Percentiles rank a stretch among this genome's conserved stretches.
phyloP scores from a whole-genome alignment of 495 filamentous ascomycete genomes.

The Aspergillus campestris region DNA sequence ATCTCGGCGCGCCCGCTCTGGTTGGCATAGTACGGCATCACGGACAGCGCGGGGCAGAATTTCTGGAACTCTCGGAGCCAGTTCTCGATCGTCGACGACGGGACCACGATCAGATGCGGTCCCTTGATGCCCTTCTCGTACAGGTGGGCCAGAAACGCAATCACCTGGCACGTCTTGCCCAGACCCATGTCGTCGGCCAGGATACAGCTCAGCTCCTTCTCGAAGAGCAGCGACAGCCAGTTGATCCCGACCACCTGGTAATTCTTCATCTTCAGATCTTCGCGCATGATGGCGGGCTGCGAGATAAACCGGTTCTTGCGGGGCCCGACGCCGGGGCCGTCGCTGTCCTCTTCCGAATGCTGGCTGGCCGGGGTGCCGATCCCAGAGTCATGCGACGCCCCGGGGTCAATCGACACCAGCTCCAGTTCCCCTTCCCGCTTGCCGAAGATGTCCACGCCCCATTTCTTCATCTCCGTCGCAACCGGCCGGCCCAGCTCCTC shows the following conservation, averaged over 20 bases:
- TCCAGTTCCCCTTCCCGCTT: constrained; percentile 58
- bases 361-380: constrained; percentile 62
- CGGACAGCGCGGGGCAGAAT: constrained; percentile 68
- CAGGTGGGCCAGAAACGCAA: constrained; percentile 80
- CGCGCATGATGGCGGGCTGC: constrained; percentile 66
- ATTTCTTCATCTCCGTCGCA: constrained; percentile 59
- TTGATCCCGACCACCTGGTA: constrained; percentile 94
- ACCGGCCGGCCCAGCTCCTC: constrained; percentile 61
- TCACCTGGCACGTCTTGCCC: constrained; percentile 95
- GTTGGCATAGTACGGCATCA: constrained; percentile 74
- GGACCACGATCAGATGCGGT: constrained; percentile 83
- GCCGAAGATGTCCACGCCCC: constrained; percentile 71
- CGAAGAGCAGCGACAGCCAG: constrained; percentile 77
- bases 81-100: constrained; percentile 87
- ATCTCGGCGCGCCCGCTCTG: constrained; percentile 56
- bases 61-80: constrained; percentile 86
- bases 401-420: constrained; percentile 49
- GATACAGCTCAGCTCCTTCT: constrained; percentile 72
- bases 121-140: constrained; percentile 58
- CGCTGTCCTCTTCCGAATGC: constrained; percentile 42
- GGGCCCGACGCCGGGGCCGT: constrained; percentile 27
- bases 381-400: constrained; percentile 54
- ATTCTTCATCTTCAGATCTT: constrained; percentile 68
- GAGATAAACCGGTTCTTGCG: constrained; percentile 46
- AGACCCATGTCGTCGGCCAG: constrained; percentile 97